phyloP scores from a whole-genome alignment of 164 flowering plant genomes.

The Chimonanthus salicifolius region DNA sequence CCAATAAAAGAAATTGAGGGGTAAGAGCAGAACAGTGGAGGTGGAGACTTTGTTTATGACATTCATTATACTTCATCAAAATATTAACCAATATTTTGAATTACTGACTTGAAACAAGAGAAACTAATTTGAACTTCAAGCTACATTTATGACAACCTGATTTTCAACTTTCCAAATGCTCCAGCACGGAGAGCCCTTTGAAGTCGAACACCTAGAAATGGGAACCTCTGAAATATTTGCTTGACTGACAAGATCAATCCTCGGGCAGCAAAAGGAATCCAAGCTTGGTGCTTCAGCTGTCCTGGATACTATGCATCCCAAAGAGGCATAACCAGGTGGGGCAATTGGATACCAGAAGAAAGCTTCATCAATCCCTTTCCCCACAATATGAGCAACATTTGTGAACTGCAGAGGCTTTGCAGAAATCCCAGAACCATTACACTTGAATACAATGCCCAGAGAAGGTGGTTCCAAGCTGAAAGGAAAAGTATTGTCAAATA shows the following conservation, averaged over 20 bases:
- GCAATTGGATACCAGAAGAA: conserved; percentile 98
- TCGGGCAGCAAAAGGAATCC: conserved; percentile 76
- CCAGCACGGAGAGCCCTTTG: conserved; percentile 78
- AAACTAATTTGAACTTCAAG: not conserved
- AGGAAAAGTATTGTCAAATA: not conserved
- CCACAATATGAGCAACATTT: conserved; percentile 68
- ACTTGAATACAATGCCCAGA: conserved; percentile 72
- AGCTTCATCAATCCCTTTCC: conserved; percentile 76
- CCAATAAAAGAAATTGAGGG: too few relatives aligned
- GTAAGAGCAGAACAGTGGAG: not conserved
- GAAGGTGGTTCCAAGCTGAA: conserved; percentile 94
- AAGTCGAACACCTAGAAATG: conserved; percentile 62
- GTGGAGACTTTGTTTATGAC: not conserved
- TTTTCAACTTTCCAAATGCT: conserved; percentile 97
- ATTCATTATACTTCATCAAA: too few relatives aligned
- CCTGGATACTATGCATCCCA: conserved; percentile 81
- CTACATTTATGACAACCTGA: conserved; percentile 48
- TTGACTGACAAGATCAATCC: conserved; percentile 84
- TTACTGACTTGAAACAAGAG: not conserved
- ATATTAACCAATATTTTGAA: not conserved
- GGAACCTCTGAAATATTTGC: conserved; percentile 69
- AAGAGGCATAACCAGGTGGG: conserved; percentile 95
- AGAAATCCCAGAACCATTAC: conserved; percentile 65
- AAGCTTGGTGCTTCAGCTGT: conserved; percentile 60
- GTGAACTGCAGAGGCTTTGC: conserved; percentile 86